These are phyloP conservation scores for Eucalyptus pauciflora DNA, from an alignment of 345 rosid species.

Conservation along the genomic window DNA sequence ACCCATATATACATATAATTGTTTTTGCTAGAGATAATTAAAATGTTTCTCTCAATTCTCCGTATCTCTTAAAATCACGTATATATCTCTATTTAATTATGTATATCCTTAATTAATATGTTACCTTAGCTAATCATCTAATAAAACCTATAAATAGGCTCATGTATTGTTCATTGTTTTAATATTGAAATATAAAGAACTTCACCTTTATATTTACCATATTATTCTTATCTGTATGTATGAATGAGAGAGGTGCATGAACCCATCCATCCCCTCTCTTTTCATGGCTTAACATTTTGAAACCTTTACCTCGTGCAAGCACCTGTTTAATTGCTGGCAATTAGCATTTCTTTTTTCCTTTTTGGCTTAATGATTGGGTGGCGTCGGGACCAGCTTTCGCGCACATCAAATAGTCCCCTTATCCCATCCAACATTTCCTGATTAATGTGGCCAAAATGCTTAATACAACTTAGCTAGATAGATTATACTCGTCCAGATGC, in stretches of 20 bases:
- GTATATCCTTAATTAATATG: neutral
- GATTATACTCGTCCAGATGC: too few species aligned
- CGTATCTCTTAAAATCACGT: neutral
- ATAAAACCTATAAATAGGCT: neutral
- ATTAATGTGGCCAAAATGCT: neutral
- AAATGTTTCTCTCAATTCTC: neutral
- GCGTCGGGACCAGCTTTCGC: neutral
- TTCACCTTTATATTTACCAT: too few species aligned
- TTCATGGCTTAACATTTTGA: neutral
- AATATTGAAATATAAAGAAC: neutral
- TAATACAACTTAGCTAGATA: too few species aligned
- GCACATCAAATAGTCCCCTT: neutral
- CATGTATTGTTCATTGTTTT: neutral
- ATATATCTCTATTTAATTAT: neutral
- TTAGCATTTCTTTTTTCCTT: neutral
- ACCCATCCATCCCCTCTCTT: neutral
- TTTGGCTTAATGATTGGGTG: neutral
- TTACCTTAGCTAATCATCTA: neutral
- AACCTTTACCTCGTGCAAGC: neutral
- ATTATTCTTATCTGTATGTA: neutral
- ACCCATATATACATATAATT: neutral
- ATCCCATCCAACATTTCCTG: neutral
- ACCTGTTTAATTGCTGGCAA: neutral
- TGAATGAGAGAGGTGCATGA: neutral
- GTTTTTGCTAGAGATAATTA: neutral